Conservation (phyloP, 495 filamentous ascomycete species). For the Xylaria castorea region DNA sequence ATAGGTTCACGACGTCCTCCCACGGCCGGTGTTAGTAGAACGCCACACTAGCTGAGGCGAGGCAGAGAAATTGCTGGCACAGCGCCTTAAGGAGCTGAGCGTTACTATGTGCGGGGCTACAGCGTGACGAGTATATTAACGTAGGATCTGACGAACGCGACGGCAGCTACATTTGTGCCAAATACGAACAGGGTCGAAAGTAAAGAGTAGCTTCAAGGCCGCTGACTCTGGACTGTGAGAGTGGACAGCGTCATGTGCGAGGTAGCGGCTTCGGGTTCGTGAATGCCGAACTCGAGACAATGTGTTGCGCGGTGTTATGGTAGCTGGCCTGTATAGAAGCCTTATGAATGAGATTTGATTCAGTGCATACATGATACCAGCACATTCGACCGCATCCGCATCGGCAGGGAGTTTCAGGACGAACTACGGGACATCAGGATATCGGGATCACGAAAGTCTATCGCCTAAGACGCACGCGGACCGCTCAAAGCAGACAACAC, state of each 20-base stretch:
- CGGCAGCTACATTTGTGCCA: background rate
- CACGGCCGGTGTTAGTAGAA: background rate
- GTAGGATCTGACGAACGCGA: background rate
- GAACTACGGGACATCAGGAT: background rate
- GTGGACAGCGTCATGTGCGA: background rate
- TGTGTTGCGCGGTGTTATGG: background rate
- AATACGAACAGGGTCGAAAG: background rate
- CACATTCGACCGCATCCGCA: background rate
- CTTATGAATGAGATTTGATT: background rate
- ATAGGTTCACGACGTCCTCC: background rate
- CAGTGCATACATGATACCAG: background rate
- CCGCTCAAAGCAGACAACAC: background rate
- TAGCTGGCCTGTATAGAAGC: background rate
- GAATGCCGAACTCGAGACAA: background rate
- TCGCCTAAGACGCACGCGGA: background rate
- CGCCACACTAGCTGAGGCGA: background rate
- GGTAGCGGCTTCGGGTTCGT: background rate
- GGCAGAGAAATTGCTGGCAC: background rate
- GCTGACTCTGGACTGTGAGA: background rate
- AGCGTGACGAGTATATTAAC: background rate
- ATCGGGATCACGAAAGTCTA: background rate
- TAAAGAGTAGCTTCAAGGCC: background rate
- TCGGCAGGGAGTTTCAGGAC: background rate
- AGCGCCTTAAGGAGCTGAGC: background rate
- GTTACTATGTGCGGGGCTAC: background rate